Evolutionary conservation across 2,329 filamentous ascomycete genomes (phyloP).

Genomic region (Fonsecaea nubica): DNA sequence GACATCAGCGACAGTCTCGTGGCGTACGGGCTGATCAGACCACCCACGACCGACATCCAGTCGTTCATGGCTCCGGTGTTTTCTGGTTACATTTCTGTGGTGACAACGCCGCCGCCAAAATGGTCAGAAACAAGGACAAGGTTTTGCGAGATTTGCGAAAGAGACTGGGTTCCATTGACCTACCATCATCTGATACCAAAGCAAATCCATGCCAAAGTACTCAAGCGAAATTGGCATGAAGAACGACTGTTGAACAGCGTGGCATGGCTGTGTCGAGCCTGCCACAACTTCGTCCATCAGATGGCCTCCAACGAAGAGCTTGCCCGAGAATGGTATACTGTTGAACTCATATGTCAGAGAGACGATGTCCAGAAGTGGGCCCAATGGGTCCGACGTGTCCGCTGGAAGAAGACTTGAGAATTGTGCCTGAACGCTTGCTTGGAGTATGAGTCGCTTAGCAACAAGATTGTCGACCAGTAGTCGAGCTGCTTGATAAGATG

Average conservation of each 20-base stretch:
- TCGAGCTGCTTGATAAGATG: not conserved
- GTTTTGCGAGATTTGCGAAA: constrained; percentile 77
- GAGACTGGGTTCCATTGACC: constrained; percentile 75
- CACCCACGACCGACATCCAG: constrained; percentile 53
- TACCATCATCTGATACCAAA: constrained; percentile 89
- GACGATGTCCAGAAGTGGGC: constrained; percentile 76
- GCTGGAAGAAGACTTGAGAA: constrained; percentile 70
- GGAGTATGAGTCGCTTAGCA: not conserved
- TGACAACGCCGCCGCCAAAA: constrained; percentile 68
- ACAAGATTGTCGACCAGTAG: not conserved
- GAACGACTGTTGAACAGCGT: constrained; percentile 78
- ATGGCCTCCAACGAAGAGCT: constrained; percentile 78
- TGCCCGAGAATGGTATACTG: constrained; percentile 73
- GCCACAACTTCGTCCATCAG: constrained; percentile 81
- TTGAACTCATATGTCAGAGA: constrained; percentile 72
- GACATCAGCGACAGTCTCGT: constrained; percentile 70
- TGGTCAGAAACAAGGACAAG: constrained; percentile 63
- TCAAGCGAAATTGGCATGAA: constrained; percentile 80
- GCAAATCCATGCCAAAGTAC: constrained; percentile 74
- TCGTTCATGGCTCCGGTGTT: constrained; percentile 69
- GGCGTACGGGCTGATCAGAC: constrained; percentile 67
- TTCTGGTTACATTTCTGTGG: constrained; percentile 64
- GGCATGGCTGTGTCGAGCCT: constrained; percentile 84
- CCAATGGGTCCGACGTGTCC: constrained; percentile 72
- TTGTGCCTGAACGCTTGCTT: not conserved